A percentile compares a stretch with the other conserved stretches of the same genome.
Conservation (phyloP, 345 rosid species). For the Luvunga scandens region DNA sequence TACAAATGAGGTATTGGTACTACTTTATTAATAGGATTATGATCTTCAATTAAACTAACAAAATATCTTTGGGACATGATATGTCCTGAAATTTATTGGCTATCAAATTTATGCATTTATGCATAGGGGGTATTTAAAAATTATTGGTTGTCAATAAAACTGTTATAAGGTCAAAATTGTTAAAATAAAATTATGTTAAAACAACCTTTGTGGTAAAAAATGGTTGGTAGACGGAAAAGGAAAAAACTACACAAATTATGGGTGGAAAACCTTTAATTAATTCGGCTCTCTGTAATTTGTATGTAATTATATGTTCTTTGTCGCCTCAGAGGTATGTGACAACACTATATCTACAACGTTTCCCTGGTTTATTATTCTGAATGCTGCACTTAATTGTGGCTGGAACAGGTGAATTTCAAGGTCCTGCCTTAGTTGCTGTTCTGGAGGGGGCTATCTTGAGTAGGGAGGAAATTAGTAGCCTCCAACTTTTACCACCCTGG, state of each 20-base stretch:
- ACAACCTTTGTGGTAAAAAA: background rate
- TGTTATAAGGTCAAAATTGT: too few species aligned
- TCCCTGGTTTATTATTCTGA: conserved; percentile 9
- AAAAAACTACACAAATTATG: too few species aligned
- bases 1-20: too few species aligned
- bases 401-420: conserved; percentile 83
- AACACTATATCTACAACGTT: background rate
- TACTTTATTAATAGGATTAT: too few species aligned
- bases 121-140: too few species aligned
- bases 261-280: background rate
- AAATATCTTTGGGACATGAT: too few species aligned
- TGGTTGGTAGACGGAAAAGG: too few species aligned
- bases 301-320: background rate
- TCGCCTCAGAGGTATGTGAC: conserved; percentile 1
- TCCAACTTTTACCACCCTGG: conserved; percentile 95
- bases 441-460: conserved; percentile 82
- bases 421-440: conserved; percentile 84
- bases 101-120: too few species aligned
- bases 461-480: conserved; percentile 88
- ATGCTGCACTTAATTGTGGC: conserved; percentile 16
- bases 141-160: too few species aligned
- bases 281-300: background rate
- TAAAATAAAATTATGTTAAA: too few species aligned
- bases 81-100: too few species aligned
- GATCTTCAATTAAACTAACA: too few species aligned